A percentile compares a stretch with the other conserved stretches of the same genome.
Evolutionary conservation across 331 rosid genomes (phyloP).

Genomic region (Prunus yedoensis): DNA sequence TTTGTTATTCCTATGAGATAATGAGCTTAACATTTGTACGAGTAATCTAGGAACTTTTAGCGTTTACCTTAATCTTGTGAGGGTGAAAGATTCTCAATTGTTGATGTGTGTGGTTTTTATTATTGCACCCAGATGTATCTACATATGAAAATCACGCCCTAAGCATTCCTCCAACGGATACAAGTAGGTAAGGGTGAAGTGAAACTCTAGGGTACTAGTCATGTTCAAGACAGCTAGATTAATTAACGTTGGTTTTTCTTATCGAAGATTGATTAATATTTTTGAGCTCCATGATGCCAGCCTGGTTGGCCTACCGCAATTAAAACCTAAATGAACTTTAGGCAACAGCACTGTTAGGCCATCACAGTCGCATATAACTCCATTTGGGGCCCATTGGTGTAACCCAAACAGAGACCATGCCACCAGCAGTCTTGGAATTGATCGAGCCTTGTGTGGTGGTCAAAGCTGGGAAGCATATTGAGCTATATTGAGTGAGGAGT

Average conservation of each 20-base stretch:
- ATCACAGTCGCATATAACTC: background rate
- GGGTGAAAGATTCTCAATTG: background rate
- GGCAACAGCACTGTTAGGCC: background rate
- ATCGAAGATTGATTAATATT: no score
- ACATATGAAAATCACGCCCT: no score
- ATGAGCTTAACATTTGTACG: background rate
- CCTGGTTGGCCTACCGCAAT: background rate
- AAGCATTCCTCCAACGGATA: no score
- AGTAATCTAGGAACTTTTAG: no score
- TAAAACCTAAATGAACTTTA: background rate
- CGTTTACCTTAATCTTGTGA: background rate
- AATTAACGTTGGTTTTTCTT: no score
- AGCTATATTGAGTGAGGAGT: background rate
- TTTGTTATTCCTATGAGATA: background rate
- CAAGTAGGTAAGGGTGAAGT: no score
- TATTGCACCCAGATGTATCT: no score
- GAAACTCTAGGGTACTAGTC: no score
- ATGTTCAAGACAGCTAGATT: no score
- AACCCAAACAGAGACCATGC: constrained; percentile 7
- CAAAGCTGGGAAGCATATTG: constrained; percentile 27
- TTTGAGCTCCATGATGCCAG: background rate
- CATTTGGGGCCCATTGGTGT: constrained; percentile 3
- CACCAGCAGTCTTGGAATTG: constrained; percentile 5
- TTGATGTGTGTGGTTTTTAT: no score
- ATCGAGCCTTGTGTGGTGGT: background rate